phyloP scores from a whole-genome alignment of 148 eudicot species.

The Spergularia marina region DNA sequence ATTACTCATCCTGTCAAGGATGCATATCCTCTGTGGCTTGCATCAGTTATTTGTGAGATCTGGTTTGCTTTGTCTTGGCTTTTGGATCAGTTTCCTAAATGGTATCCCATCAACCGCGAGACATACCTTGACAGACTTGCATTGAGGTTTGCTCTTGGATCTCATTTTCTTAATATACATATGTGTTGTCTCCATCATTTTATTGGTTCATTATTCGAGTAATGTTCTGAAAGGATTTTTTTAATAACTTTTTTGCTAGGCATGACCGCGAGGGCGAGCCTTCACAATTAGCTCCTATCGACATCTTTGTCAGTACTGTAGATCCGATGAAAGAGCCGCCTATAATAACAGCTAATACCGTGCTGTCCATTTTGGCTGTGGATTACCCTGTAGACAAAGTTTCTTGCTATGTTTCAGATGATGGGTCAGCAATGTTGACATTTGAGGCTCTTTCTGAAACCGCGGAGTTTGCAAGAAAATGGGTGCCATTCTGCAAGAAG shows the following conservation, averaged over 20 bases:
- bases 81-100: conserved; percentile 97
- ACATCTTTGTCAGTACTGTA: conserved; percentile 96
- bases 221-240: conserved; percentile 1
- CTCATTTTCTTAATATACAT: not conserved
- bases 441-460: conserved; percentile 93
- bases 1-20: conserved; percentile 82
- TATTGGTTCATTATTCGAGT: not conserved
- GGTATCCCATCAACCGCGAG: conserved; percentile 96
- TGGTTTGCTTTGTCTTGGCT: conserved; percentile 99
- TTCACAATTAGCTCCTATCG: conserved; percentile 86
- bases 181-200: not conserved
- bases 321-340: conserved; percentile 98
- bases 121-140: conserved; percentile 93
- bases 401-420: conserved; percentile 95
- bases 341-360: conserved; percentile 92
- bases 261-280: conserved; percentile 96
- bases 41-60: conserved; percentile 90
- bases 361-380: conserved; percentile 88
- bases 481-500: conserved; percentile 98
- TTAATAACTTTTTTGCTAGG: conserved; percentile 37
- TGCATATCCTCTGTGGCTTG: conserved; percentile 95
- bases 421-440: conserved; percentile 94
- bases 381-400: conserved; percentile 98
- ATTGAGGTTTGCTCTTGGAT: conserved; percentile 51
- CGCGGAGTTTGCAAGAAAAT: conserved; percentile 89